phyloP scores from a whole-genome alignment of 2,329 filamentous ascomycete species.

The Fusarium sp. region DNA sequence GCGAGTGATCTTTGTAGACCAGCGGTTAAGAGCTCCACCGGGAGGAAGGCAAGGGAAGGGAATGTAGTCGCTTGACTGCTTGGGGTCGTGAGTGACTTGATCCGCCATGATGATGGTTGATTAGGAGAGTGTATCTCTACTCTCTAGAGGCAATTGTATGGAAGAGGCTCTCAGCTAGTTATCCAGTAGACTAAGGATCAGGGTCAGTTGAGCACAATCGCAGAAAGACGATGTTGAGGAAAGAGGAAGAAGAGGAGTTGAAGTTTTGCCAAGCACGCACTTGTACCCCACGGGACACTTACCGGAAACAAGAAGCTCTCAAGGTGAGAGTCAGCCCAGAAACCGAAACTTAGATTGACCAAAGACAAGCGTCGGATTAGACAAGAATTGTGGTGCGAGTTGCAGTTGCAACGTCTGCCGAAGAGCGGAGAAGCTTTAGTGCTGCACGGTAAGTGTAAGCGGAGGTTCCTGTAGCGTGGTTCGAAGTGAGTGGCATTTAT shows the following conservation, averaged over 20 bases:
- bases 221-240: slow-evolving; percentile 5
- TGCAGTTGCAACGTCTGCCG: slow-evolving; percentile 25
- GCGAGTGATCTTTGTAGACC: slow-evolving; percentile 83
- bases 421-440: slow-evolving; percentile 32
- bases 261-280: slow-evolving; percentile 10
- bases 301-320: not conserved
- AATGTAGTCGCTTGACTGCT: slow-evolving; percentile 63
- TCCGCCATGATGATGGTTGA: slow-evolving; percentile 43
- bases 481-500: slow-evolving; percentile 7
- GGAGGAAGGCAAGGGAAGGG: slow-evolving; percentile 64
- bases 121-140: slow-evolving; percentile 1
- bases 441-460: slow-evolving; percentile 15
- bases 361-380: slow-evolving; percentile 24
- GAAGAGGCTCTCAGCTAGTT: not conserved
- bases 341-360: slow-evolving; percentile 4
- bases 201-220: not conserved
- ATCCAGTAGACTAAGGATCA: not conserved
- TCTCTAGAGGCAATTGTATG: not conserved
- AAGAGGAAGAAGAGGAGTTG: not conserved
- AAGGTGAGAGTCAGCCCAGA: slow-evolving; percentile 28
- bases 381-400: slow-evolving; percentile 32
- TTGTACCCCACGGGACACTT: slow-evolving; percentile 3
- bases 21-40: slow-evolving; percentile 77
- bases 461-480: slow-evolving; percentile 18
- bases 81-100: slow-evolving; percentile 52